Evolutionary conservation across 1,139 yeast genomes (phyloP), one percentile per base, ranked within the genome.

Genomic region (Starmera stellimalicola): DNA sequence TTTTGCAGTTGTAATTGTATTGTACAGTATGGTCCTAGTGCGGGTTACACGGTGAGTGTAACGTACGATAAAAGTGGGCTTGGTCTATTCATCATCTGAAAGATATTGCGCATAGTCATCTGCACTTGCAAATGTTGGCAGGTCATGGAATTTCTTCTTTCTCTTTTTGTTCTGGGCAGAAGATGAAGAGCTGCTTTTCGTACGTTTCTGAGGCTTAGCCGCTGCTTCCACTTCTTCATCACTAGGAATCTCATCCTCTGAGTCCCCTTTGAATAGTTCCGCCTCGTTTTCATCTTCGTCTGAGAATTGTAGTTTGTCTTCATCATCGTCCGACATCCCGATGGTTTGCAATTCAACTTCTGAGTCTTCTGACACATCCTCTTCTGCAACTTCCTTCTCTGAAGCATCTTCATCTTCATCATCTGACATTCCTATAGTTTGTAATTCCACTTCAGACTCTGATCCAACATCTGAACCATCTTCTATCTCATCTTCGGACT

Each of bases 101-200:
- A 84, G 62, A 50, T 79, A 80, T 52, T 80, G 66, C 16, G 94
- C 80, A 55, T 87, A 88, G 44, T 85, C 95, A 30, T 83, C 95
- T 8, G 77, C 94, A 31, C 93, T 78, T 2, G 95, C 97, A 63
- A 85, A 88, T 16, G 77, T 70, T 16, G 97, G 96, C 43, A 88
- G 62, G 37, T 70, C 74, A 52, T 70, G 77, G 50, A 80, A 61
- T 57, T 74, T 79, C 43, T 66, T 60, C 53, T 67, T 75, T 65
- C 77, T 78, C 26, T 66, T 55, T 46, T 65, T 69, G 45, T 57
- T 56, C 20, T 54, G 53, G 42, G 54, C 52, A 33, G 42, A 42
- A 27, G 44, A 34, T 18, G 40, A 43, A 16, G 36, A 18, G 24
- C 48, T 44, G 31, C 46, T 41, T 36, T 41, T 39, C 27, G 44